Base-by-base conservation (phyloP, 2,329 filamentous ascomycete species). In the Pseudopyrenochaeta lycopersici region DNA sequence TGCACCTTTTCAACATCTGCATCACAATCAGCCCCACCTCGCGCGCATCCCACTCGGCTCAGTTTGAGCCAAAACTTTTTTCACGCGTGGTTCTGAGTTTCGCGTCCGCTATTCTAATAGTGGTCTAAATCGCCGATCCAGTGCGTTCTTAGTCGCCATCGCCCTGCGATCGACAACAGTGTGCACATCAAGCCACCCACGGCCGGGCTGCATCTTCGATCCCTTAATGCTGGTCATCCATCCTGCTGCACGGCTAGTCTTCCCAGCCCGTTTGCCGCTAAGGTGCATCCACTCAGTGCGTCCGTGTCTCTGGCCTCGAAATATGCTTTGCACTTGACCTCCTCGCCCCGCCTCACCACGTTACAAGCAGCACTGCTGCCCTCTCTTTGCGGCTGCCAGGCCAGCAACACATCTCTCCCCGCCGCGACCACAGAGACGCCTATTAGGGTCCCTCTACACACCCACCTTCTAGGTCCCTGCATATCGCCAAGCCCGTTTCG, bases 401-500 rank as follows among this genome's bases (percentile, higher is more conserved):
- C 33, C 47, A 31, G 41, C 32, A 35, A 48, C 43, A 29, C 41
- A 42, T 45, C 38, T n/a, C 53, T 15, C 40, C 17, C 42, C 43
- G 20, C 7, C 27, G 9, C 45, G 33, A 41, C 46, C 30, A 39
- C 44, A 53, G 49, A 49, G 36, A 36, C 57, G 41, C 49, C 54
- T 60, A 49, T 51, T 47, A 57, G 52, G 33, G 41, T 35, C 29
- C 40, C 39, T 53, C 51, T 43, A 14, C 46, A 32, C 48, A 46
- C 32, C 54, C 43, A 56, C 61, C 49, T 49, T 52, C 49, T 49
- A 52, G 48, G 58, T 58, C 62, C 63, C 63, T 64, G 63, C 63
- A 63, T 61, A 46, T 39, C 58, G 60, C 63, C 58, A 64, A 63
- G 60, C 38, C 45, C 18, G 48, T 32, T 17, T 41, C 31, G 39